Conservation (phyloP, 306 rosid species). For the Pterocarpus santalinus region DNA sequence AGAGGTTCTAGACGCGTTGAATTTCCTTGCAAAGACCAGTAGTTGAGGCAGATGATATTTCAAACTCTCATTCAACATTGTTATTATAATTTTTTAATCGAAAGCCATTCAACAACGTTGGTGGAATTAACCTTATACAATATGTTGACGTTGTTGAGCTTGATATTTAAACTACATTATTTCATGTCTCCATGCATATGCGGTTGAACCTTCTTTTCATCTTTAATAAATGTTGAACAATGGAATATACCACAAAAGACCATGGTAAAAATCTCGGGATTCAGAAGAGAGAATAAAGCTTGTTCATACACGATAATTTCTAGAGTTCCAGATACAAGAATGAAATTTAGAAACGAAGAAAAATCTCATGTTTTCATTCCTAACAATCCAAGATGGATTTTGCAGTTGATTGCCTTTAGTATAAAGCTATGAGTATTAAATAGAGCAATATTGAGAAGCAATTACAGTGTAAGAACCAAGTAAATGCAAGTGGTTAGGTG, state of each 20-base stretch:
- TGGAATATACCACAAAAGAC: neutral
- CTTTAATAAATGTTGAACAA: neutral
- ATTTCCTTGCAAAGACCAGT: slow-evolving; percentile 37
- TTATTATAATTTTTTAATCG: slow-evolving; percentile 15
- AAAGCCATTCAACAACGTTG: slow-evolving; percentile 35
- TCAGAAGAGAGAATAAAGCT: neutral
- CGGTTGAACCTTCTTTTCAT: neutral
- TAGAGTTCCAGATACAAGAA: no score
- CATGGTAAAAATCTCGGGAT: neutral
- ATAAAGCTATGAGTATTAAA: no score
- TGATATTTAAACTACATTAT: neutral
- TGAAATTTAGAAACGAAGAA: no score
- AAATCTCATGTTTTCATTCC: no score
- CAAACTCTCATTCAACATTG: neutral
- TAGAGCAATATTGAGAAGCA: neutral
- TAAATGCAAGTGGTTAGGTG: neutral
- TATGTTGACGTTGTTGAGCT: slow-evolving; percentile 12
- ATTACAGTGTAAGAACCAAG: neutral
- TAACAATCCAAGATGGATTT: neutral
- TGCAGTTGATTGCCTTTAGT: no score
- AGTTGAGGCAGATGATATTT: slow-evolving; percentile 34
- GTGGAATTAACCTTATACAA: slow-evolving; percentile 27
- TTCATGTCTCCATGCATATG: neutral
- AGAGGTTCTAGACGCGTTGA: slow-evolving; percentile 43
- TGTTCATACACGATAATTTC: neutral